Evolutionary conservation across 2,329 filamentous ascomycete genomes (phyloP).

Genomic region (Escovopsis weberi): DNA sequence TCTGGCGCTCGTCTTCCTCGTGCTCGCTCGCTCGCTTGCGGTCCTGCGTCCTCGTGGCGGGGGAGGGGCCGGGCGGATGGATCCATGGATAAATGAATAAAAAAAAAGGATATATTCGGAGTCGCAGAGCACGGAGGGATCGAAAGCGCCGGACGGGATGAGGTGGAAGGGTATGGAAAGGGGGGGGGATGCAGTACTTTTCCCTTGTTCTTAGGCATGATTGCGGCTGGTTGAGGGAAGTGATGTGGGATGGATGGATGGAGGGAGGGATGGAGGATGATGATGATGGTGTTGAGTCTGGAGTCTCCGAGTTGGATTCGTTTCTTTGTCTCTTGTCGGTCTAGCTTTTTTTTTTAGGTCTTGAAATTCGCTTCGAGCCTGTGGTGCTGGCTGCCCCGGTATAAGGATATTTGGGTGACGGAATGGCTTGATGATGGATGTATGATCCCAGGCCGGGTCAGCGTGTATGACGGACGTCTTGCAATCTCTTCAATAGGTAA

Average conservation of each 20-base stretch:
- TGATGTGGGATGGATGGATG: not conserved
- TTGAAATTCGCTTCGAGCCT: not conserved
- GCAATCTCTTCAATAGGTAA: too few relatives aligned
- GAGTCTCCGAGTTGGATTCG: too few relatives aligned
- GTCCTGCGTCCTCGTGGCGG: not conserved
- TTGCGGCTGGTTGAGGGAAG: slow-evolving; percentile 16
- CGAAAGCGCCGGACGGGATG: too few relatives aligned
- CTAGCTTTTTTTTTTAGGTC: not conserved
- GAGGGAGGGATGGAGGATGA: slow-evolving; percentile 1
- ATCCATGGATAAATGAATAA: not conserved
- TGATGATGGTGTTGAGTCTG: not conserved
- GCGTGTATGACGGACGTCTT: too few relatives aligned
- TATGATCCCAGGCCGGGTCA: too few relatives aligned
- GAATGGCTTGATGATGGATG: too few relatives aligned
- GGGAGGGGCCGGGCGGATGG: too few relatives aligned
- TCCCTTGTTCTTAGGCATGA: slow-evolving; percentile 99
- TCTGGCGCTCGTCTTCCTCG: not conserved
- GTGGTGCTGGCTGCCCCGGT: too few relatives aligned
- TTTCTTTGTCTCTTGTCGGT: too few relatives aligned
- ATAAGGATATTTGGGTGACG: too few relatives aligned
- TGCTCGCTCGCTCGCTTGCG: slow-evolving; percentile 1
- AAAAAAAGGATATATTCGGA: not conserved
- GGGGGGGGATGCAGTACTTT: slow-evolving; percentile 45
- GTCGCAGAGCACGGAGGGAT: too few relatives aligned
- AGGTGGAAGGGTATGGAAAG: not conserved